Percentiles rank a stretch among this genome's conserved stretches.
These are phyloP conservation scores for Alternaria infectoria DNA, from an alignment of 2,329 filamentous ascomycete species.

Conservation along the genomic window DNA sequence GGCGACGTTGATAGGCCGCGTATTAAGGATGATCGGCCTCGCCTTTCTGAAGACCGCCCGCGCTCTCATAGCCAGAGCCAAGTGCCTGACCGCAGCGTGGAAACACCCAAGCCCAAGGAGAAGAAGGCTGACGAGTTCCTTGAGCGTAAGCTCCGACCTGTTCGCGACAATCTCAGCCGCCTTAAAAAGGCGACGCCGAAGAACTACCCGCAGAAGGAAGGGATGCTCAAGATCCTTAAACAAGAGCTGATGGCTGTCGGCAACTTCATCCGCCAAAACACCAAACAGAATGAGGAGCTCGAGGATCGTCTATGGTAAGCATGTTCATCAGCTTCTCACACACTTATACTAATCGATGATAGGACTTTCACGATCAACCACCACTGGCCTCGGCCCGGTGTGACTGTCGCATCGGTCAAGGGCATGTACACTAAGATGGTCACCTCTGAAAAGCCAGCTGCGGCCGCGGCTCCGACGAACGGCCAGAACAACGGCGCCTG, in stretches of 20 bases:
- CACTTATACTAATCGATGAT: slow-evolving; percentile 23
- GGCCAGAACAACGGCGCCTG: slow-evolving; percentile 33
- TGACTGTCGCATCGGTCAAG: slow-evolving; percentile 42
- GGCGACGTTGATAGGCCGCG: slow-evolving; percentile 49
- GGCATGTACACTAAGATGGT: slow-evolving; percentile 49
- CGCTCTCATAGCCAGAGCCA: slow-evolving; percentile 55
- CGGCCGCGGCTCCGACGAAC: slow-evolving; percentile 28
- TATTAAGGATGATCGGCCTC: slow-evolving; percentile 33
- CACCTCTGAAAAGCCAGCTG: slow-evolving; percentile 37
- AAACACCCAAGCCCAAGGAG: slow-evolving; percentile 37
- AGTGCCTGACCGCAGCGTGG: slow-evolving; percentile 44
- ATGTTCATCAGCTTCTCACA: too few species aligned
- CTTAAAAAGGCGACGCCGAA: slow-evolving; percentile 68
- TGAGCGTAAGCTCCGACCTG: slow-evolving; percentile 62
- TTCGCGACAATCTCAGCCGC: slow-evolving; percentile 65
- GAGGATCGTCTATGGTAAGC: slow-evolving; percentile 61
- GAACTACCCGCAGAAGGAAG: slow-evolving; percentile 67
- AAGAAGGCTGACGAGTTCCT: slow-evolving; percentile 56
- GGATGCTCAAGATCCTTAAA: slow-evolving; percentile 67
- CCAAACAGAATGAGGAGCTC: slow-evolving; percentile 51
- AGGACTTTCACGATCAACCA: slow-evolving; percentile 47
- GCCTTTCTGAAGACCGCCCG: slow-evolving; percentile 55
- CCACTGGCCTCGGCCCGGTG: slow-evolving; percentile 47
- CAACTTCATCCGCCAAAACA: slow-evolving; percentile 63
- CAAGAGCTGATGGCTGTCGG: slow-evolving; percentile 67